phyloP scores from a whole-genome alignment of 768 basidiomycete species.

The Omphalotus guepiniiformis region DNA sequence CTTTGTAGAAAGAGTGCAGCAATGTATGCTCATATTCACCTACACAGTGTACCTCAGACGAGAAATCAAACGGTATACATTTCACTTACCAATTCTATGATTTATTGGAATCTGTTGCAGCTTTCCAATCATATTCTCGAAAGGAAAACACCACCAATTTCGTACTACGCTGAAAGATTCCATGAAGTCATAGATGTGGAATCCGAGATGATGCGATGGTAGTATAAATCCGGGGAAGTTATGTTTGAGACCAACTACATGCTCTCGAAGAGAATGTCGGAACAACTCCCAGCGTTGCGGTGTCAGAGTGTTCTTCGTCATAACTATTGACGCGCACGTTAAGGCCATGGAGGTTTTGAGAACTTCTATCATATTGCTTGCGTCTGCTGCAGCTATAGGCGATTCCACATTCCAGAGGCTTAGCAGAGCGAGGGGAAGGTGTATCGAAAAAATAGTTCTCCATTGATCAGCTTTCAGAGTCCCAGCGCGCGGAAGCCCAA shows the following conservation, averaged over 20 bases:
- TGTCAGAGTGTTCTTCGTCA: neutral
- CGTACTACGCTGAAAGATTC: constrained; percentile 10
- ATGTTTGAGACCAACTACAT: constrained; percentile 9
- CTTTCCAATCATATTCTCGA: constrained; percentile 19
- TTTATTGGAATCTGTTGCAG: constrained; percentile 20
- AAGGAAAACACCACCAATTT: constrained; percentile 24
- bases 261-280: constrained; percentile 2
- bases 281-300: neutral
- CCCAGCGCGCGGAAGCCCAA: constrained; percentile 13
- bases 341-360: constrained; percentile 2
- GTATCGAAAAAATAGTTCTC: constrained; percentile 9
- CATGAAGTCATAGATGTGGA: constrained; percentile 17
- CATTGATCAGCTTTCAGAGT: constrained; percentile 25
- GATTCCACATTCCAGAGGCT: constrained; percentile 15
- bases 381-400: neutral
- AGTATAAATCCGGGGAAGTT: constrained; percentile 11
- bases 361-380: neutral
- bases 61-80: neutral
- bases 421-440: constrained; percentile 19
- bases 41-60: no score
- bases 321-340: neutral
- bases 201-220: constrained; percentile 5
- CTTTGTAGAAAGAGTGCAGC: constrained; percentile 14
- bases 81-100: constrained; percentile 18
- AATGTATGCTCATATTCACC: constrained; percentile 12